phyloP scores from a whole-genome alignment of 345 rosid species.

The Eucalyptus polybractea region DNA sequence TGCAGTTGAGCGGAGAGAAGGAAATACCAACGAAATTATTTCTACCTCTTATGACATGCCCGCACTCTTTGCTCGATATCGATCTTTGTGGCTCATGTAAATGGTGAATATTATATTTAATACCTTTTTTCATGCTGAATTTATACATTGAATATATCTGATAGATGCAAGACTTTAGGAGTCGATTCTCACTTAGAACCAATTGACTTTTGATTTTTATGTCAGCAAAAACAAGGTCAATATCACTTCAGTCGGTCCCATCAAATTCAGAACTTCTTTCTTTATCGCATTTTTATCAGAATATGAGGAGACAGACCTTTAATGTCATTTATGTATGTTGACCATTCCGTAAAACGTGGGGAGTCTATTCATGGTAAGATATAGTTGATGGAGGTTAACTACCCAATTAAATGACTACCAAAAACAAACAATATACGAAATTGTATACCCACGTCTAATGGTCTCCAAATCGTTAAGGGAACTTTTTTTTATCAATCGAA shows the following conservation, averaged over 20 bases:
- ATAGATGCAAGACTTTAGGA: background rate
- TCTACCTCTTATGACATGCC: background rate
- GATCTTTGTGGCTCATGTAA: background rate
- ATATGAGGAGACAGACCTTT: background rate
- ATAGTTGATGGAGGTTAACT: background rate
- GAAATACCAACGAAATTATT: too few species aligned
- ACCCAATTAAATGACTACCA: background rate
- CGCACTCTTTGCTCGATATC: rapidly evolving
- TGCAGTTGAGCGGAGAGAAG: background rate
- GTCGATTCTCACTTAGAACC: background rate
- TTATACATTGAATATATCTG: background rate
- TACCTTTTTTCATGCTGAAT: background rate
- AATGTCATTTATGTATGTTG: background rate
- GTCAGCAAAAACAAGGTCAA: background rate
- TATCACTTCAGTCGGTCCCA: too few species aligned
- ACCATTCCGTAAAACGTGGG: background rate
- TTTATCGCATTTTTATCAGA: background rate
- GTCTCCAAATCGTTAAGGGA: background rate
- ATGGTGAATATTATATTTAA: background rate
- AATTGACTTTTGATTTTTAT: background rate
- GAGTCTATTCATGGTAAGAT: background rate
- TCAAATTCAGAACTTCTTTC: background rate
- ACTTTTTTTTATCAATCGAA: background rate
- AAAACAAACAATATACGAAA: background rate
- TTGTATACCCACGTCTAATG: background rate